A percentile compares a stretch with the other conserved stretches of the same genome.
These are phyloP conservation scores for Fonsecaea nubica DNA, from an alignment of 2,329 filamentous ascomycete species.

Conservation along the genomic window DNA sequence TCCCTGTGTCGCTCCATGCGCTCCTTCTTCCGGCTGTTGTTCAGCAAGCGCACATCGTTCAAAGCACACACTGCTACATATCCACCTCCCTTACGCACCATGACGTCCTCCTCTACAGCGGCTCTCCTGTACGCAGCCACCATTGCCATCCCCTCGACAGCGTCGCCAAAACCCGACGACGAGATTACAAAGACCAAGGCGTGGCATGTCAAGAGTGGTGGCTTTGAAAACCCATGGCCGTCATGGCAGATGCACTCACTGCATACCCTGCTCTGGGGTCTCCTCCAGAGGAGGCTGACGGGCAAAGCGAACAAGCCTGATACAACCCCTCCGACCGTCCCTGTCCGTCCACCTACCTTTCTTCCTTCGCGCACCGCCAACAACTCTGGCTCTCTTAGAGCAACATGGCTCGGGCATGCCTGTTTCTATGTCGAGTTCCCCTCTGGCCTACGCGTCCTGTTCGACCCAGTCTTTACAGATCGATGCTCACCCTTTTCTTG, in stretches of 20 bases:
- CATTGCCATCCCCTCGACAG: constrained; percentile 46
- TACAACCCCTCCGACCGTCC: constrained; percentile 69
- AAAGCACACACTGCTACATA: constrained; percentile 33
- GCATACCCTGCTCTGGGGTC: constrained; percentile 31
- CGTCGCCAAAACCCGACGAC: constrained; percentile 48
- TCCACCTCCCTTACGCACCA: constrained; percentile 41
- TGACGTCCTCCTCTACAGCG: constrained; percentile 47
- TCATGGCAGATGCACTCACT: constrained; percentile 40
- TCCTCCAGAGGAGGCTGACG: constrained; percentile 50
- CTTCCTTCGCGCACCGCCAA: constrained; percentile 63
- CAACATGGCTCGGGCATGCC: constrained; percentile 94
- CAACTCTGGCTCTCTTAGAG: constrained; percentile 64
- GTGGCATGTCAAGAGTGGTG: constrained; percentile 48
- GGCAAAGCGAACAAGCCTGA: constrained; percentile 64
- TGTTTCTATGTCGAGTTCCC: constrained; percentile 94
- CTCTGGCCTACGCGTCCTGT: constrained; percentile 82
- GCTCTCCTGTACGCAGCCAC: constrained; percentile 52
- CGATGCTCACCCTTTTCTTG: constrained; percentile 79
- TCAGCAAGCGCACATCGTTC: constrained; percentile 35
- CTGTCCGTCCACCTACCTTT: constrained; percentile 71
- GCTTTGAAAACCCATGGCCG: constrained; percentile 55
- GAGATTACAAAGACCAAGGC: constrained; percentile 46
- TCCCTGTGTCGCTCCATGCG: constrained; percentile 31
- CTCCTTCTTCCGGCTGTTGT: constrained; percentile 33
- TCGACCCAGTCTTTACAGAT: constrained; percentile 91